Evolutionary conservation across 768 basidiomycete genomes (phyloP), one percentile per base, ranked within the genome.

Genomic region (Leccinum subtestaceum): DNA sequence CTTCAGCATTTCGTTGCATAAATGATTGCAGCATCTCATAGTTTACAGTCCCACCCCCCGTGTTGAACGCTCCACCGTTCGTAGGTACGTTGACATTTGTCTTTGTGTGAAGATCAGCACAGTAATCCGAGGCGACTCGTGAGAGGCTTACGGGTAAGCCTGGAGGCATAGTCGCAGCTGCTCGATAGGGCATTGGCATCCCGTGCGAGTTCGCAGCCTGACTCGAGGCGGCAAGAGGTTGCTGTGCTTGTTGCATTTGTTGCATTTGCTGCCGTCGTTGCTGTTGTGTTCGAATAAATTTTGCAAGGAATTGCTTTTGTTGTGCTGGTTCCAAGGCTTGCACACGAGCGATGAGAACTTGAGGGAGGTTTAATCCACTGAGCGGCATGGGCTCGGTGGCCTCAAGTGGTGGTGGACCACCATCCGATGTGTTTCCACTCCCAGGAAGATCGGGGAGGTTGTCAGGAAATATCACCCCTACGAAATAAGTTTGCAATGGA

Each of bases 401-500:
- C 10, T 61, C 65, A 2, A 15, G 43, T 2, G 45, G 57, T 45
- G 17, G 43, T 2, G 40, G 60, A 29, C 46, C 56, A 13, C 12
- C 6, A 8, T 62, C 66, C 27, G 65, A 51, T 11, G 32, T 3
- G 23, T 69, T 73, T 47, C 65, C 64, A 10, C 25, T 56, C 21
- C 69, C 68, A n/a, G 72, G 72, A 29, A 73, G 62, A 46, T 74
- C 71, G 0, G 86, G 84, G 43, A 87, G 69, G 7, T 84, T 84
- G 0, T 75, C 78, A 6, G 79, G 78, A 69, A 86, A 88, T 60
- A 82, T 75, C 0, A 78, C 79, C 21, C 79, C 84, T 2, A 70
- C 68, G n/a, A 85, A 70, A 60, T 21, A 1, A n/a, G 40, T n/a
- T 45, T 48, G 47, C 17, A 75, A 56, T 2, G 80, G 69, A 59